Base-by-base conservation (phyloP, 1,284 basidiomycete genomes). In the Pterulicium gracile region DNA sequence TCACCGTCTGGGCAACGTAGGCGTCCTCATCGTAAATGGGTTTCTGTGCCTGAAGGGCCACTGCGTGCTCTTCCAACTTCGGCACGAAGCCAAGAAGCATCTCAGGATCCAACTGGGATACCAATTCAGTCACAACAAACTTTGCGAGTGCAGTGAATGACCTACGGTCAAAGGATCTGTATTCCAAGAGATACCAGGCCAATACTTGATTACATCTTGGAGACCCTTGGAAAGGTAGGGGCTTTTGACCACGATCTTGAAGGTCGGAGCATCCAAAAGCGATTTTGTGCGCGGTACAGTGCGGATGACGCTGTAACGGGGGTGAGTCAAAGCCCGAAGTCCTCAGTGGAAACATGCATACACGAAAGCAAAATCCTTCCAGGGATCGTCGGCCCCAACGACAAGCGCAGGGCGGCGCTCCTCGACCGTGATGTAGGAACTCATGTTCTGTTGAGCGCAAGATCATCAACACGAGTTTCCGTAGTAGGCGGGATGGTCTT, bases 101-200 rank as follows among this genome's bases (percentile, higher is more conserved):
- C 42, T 78, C 70, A 2, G 76, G 75, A 48, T 76, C 70, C 42
- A 78, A 58, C 74, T 76, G 45, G n/a, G 18, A 47, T 32, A 32
- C 10, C 7, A n/a, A 32, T 5, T 10, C 4, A 32, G 12, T 17
- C 50, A 24, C 22, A 15, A 4, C 44, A 12, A 47, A 23, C 18
- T 21, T 2, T 22, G 39, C 10, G 17, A 34, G 34, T 39, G 13
- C 23, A 22, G 3, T 15, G 3, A 35, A 3, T 12, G 22, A 43
- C 56, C 13, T 48, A 75, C 75, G 61, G 72, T 67, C 3, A 77
- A 59, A 3, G 73, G 72, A 19, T 75, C 69, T 1, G 67, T 56
- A 42, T 72, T 70, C 76, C 76, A 78, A 1, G 75, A 77, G 12
- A 77, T 57, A n/a, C 74, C 73, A 7, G 69, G 71, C 60, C 72